Conservation (phyloP, 768 basidiomycete genomes). For the Trametes maxima region DNA sequence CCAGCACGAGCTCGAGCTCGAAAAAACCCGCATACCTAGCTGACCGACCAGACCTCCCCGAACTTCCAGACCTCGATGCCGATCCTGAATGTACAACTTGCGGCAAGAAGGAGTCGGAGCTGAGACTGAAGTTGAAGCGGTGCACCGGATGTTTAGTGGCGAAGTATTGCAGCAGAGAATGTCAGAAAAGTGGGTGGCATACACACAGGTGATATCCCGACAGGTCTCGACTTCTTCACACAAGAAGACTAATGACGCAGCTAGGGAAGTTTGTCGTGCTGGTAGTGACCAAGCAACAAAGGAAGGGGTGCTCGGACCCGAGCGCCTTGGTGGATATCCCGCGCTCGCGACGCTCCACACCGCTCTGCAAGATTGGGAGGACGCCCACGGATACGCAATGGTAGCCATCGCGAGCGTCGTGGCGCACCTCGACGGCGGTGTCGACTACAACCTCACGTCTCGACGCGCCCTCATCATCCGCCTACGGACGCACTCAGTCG, state of each 20-base stretch:
- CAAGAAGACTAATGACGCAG: background rate
- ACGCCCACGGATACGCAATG: background rate
- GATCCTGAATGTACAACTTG: background rate
- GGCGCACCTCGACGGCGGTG: background rate
- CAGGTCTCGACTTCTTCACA: background rate
- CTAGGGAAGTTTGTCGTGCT: background rate
- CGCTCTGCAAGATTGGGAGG: constrained; percentile 1
- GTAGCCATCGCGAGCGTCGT: background rate
- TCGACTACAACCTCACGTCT: background rate
- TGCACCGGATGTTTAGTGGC: background rate
- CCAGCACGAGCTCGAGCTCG: background rate
- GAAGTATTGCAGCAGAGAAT: constrained; percentile 4
- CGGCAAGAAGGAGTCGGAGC: background rate
- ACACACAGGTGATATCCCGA: background rate
- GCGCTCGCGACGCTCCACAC: background rate
- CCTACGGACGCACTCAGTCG: background rate
- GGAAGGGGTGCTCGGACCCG: background rate
- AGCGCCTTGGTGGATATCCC: background rate
- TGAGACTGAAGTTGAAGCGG: background rate
- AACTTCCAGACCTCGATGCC: background rate
- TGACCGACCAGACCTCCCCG: no score
- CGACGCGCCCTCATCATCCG: background rate
- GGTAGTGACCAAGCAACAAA: background rate
- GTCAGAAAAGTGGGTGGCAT: background rate
- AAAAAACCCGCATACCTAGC: background rate